Evolutionary conservation across 2,329 filamentous ascomycete genomes (phyloP).

Genomic region (Cercospora janseana): DNA sequence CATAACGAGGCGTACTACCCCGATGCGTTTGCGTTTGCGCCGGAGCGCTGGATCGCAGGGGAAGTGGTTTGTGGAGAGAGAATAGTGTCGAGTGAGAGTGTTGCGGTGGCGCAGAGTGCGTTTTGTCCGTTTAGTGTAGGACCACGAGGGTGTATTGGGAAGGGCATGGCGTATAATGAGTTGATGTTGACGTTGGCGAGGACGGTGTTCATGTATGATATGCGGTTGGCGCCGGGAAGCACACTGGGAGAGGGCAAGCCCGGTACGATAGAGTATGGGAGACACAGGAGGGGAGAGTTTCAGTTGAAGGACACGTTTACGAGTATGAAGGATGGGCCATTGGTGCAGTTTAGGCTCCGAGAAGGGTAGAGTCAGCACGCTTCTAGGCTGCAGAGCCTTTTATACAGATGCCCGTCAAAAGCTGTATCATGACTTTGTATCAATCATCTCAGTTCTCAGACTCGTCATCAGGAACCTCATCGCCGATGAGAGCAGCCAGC

Average conservation of each 20-base stretch:
- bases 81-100: conserved; percentile 3
- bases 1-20: conserved; percentile 37
- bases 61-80: not conserved
- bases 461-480: not conserved
- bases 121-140: conserved; percentile 27
- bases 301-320: conserved; percentile 22
- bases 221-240: conserved; percentile 23
- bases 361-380: not conserved
- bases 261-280: conserved; percentile 12
- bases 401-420: not conserved
- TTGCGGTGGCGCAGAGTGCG: conserved; percentile 19
- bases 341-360: conserved; percentile 16
- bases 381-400: not conserved
- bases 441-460: not conserved
- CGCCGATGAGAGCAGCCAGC: not conserved
- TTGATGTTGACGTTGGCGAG: conserved; percentile 23
- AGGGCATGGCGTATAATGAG: conserved; percentile 28
- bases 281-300: conserved; percentile 15
- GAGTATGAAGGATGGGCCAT: conserved; percentile 20
- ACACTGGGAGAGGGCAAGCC: conserved; percentile 15
- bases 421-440: not conserved
- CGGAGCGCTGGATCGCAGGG: conserved; percentile 30
- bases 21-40: conserved; percentile 27
- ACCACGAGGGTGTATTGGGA: conserved; percentile 26
- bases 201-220: conserved; percentile 23